Evolutionary conservation across 805 yeast species (phyloP), one percentile per base, ranked within the genome.

Genomic region (Suhomyces sp.): DNA sequence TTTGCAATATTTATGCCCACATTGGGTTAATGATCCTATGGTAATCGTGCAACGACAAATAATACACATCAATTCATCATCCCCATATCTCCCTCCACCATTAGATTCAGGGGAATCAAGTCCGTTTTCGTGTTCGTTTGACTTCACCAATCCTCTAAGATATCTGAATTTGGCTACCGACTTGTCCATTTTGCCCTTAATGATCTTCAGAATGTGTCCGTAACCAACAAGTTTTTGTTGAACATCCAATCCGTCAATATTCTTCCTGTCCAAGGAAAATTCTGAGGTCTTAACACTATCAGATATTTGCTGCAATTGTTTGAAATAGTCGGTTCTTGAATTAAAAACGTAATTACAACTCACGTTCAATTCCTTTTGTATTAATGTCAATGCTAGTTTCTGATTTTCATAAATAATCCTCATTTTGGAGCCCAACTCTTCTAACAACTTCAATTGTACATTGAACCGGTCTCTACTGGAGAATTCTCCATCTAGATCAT

Each of bases 1-100:
- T 38, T 77, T 75, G 55, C 98, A 93, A 53, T 83, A 93, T 47
- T 79, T 80, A 59, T 93, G 98, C 0, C 98, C 98, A 70, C 98
- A 93, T 7, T 79, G 79, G 0, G 95, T 83, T 37, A 93, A 65
- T 0, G 93, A 74, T 0, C 98, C 98, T 25, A 79, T 68, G 3
- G 75, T 66, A 32, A 88, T 86, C 2, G 74, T 54, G 4, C 79
- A 72, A 14, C 83, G 76, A 55, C 98, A 93, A 41, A 93, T 90
- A 20, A 81, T 74, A 58, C 98, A 93, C 13, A 72, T 58, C 35
- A 70, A 54, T 6, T 70, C 71, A 7, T 61, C 63, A 9, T 44
- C 50, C 6, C 43, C 50, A 8, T 28, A 28, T n/a, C n/a, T n/a
- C n/a, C n/a, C n/a, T n/a, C n/a, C n/a, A n/a, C n/a, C n/a, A n/a